A percentile compares a stretch with the other conserved stretches of the same genome.
These are phyloP conservation scores for Pichia paraexigua DNA, from an alignment of 805 yeast genomes.

Conservation along the genomic window DNA sequence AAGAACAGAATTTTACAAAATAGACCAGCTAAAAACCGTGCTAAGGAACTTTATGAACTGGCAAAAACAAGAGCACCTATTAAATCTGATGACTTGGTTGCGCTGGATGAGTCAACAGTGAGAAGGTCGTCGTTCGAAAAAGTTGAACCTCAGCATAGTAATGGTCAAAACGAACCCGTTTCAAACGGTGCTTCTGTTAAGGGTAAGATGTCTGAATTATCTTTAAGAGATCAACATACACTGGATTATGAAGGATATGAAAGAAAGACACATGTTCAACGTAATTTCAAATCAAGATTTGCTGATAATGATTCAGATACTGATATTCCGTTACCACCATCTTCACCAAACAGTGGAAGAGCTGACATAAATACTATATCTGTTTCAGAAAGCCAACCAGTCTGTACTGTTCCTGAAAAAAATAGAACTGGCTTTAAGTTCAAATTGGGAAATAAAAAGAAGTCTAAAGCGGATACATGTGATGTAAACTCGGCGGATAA, in stretches of 20 bases:
- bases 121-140: constrained; percentile 54
- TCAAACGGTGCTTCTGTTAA: background rate
- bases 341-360: background rate
- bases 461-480: background rate
- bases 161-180: constrained; percentile 20
- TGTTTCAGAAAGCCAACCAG: background rate
- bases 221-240: constrained; percentile 17
- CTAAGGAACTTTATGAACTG: constrained; percentile 47
- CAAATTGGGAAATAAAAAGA: constrained; percentile 1
- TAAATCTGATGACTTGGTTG: constrained; percentile 7
- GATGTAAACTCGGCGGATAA: background rate
- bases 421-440: constrained; percentile 3
- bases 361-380: background rate
- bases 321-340: constrained; percentile 24
- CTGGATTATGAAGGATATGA: constrained; percentile 5
- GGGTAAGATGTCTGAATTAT: constrained; percentile 8
- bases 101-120: constrained; percentile 4
- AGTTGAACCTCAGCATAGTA: constrained; percentile 12
- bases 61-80: constrained; percentile 29
- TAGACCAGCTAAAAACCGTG: constrained; percentile 29
- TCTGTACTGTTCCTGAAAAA: background rate
- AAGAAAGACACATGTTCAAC: constrained; percentile 23
- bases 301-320: constrained; percentile 58
- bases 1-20: constrained; percentile 8
- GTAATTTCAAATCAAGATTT: constrained; percentile 44